A percentile compares a stretch with the other conserved stretches of the same genome.
Evolutionary conservation across 768 basidiomycete species (phyloP).

Genomic region (Agaricus sinodeliciosus): DNA sequence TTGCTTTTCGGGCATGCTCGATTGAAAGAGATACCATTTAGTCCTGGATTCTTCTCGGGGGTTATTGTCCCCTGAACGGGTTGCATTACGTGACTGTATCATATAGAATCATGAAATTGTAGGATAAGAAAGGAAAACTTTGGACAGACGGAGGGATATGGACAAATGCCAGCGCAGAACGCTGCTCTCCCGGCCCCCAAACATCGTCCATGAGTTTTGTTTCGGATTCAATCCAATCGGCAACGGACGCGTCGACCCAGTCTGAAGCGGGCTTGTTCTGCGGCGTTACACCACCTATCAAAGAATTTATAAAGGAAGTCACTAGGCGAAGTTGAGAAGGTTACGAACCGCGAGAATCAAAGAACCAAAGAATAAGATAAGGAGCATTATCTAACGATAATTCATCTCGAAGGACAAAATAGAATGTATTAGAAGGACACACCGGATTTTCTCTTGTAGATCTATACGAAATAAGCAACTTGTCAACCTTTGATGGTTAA

Average conservation of each 20-base stretch:
- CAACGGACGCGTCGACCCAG: slow-evolving; percentile 64
- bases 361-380: slow-evolving; percentile 64
- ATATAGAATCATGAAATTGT: background rate
- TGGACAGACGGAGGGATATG: slow-evolving; percentile 64
- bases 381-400: slow-evolving; percentile 30
- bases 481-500: background rate
- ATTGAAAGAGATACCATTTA: slow-evolving; percentile 29
- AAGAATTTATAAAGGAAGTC: background rate
- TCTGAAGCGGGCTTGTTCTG: slow-evolving; percentile 42
- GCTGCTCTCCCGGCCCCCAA: slow-evolving; percentile 48
- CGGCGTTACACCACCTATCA: slow-evolving; percentile 42
- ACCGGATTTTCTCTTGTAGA: slow-evolving; percentile 32
- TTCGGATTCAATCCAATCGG: slow-evolving; percentile 52
- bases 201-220: slow-evolving; percentile 43
- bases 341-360: slow-evolving; percentile 60
- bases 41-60: slow-evolving; percentile 31
- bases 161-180: slow-evolving; percentile 63
- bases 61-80: slow-evolving; percentile 29
- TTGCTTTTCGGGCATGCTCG: background rate
- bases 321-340: background rate
- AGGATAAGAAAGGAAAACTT: background rate
- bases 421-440: slow-evolving; percentile 16
- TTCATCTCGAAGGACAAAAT: background rate
- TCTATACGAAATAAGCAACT: slow-evolving; percentile 16
- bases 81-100: slow-evolving; percentile 29